Conservation (phyloP, 139 green algal species). For the Picochlorum sp. region DNA sequence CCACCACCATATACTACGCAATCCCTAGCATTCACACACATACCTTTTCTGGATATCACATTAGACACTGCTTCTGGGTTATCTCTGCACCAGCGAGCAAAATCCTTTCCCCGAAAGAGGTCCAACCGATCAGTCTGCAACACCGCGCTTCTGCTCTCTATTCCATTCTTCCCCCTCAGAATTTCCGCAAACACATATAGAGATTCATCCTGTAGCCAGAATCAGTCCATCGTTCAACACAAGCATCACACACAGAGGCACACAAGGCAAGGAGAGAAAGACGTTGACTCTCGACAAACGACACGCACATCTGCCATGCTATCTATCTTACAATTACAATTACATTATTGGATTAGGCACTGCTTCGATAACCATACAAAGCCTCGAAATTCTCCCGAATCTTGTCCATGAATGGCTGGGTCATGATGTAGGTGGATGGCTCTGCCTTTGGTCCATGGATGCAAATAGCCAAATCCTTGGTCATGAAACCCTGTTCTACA, state of each 20-base stretch:
- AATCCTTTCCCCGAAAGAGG: conserved; percentile 46
- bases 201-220: neutral
- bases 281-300: too few relatives aligned
- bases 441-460: conserved; percentile 60
- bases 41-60: neutral
- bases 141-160: conserved; percentile 29
- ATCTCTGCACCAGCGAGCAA: conserved; percentile 26
- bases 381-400: conserved; percentile 45
- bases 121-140: conserved; percentile 34
- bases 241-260: neutral
- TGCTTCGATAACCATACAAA: conserved; percentile 11
- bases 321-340: neutral
- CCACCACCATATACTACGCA: neutral
- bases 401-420: conserved; percentile 89
- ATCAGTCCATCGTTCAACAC: neutral
- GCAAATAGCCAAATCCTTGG: conserved; percentile 93
- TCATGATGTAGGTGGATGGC: conserved; percentile 84
- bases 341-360: neutral
- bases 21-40: neutral
- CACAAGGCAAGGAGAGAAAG: too few relatives aligned
- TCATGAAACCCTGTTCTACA: conserved; percentile 79
- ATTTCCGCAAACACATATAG: conserved; percentile 11
- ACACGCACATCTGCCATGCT: too few relatives aligned
- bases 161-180: conserved; percentile 29
- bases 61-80: conserved; percentile 7